phyloP scores from a whole-genome alignment of 1,139 yeast genomes.

The Yamadazyma membranifaciens region DNA sequence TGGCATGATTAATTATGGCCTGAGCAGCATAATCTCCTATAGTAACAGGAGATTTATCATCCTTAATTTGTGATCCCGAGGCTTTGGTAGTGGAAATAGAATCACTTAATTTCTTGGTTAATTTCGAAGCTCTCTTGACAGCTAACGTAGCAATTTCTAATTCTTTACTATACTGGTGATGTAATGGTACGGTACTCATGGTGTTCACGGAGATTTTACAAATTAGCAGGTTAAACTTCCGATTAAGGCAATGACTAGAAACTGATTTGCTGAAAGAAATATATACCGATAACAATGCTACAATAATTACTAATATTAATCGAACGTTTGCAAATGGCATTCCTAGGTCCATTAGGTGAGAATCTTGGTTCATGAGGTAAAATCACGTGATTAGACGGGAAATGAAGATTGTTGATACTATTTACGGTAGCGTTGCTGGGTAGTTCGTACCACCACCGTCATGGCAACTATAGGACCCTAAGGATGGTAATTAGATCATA shows the following conservation, averaged over 20 bases:
- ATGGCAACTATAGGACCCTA: too few species aligned
- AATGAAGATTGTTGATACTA: too few species aligned
- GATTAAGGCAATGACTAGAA: too few species aligned
- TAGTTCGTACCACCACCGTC: too few species aligned
- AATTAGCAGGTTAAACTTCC: too few species aligned
- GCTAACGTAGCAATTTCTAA: conserved; percentile 81
- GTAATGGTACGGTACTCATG: conserved; percentile 8
- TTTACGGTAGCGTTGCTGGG: too few species aligned
- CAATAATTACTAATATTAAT: conserved; percentile 1
- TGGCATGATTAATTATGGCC: conserved; percentile 84
- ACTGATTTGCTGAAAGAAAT: not conserved
- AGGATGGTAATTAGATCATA: too few species aligned
- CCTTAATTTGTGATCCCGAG: conserved; percentile 70
- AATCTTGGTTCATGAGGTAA: conserved; percentile 3
- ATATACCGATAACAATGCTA: conserved; percentile 10
- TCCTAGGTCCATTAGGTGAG: not conserved
- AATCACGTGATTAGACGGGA: conserved; percentile 6
- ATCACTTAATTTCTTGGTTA: conserved; percentile 72
- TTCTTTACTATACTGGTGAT: conserved; percentile 50
- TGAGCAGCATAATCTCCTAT: conserved; percentile 97
- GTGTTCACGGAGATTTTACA: not conserved
- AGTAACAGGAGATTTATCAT: conserved; percentile 93
- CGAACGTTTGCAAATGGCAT: conserved; percentile 1
- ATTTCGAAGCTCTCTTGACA: conserved; percentile 78
- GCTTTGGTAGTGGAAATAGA: conserved; percentile 59